Base-by-base conservation (phyloP, 305 asterid species). In the Petunia hybrid region DNA sequence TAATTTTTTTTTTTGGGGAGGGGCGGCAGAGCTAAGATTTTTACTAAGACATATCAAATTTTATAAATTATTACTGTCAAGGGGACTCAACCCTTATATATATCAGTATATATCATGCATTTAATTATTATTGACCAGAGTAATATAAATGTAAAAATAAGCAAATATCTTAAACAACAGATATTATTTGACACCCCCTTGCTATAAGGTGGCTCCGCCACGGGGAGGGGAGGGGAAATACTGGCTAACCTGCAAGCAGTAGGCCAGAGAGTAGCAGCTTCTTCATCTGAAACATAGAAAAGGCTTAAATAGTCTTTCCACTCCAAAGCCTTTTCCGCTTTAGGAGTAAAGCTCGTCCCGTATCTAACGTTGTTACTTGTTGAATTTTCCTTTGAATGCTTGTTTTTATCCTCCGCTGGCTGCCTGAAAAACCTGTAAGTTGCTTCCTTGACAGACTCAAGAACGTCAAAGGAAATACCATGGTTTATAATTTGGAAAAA, bases 271-370 rank as follows among this genome's bases (percentile, higher is more conserved):
- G 67, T 38, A 35, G 79, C 51, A 5, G 82, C 85, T 45, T 82
- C 80, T 16, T 82, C 83, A 61, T 82, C 82, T 0, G 84, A 82
- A 42, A 85, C 85, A 40, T 85, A 85, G 48, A 85, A 85, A 12
- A 85, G 85, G 65, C 84, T 85, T 4, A 85, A 82, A 55, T 74
- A 85, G 76, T 85, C 87, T 63, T 85, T 85, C 87, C 85, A 85
- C 39, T 85, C 87, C 64, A 85, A 82, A 51, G 85, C 87, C 42
- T 85, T 85, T 80, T 82, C 87, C 1, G 87, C 87, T 36, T 55
- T 39, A 3, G 87, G 87, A 75, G 83, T 61, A 76, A 85, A 82
- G 14, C 87, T 82, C 4, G 85, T 85, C 6, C 87, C 87, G 60
- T 82, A 85, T 68, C 87, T 75, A 0, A 85, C 85, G 38, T 79